Percentiles rank a stretch among this genome's conserved stretches.
These are phyloP conservation scores for Hippophae rhamnoides DNA, from an alignment of 306 rosid genomes.

Conservation along the genomic window DNA sequence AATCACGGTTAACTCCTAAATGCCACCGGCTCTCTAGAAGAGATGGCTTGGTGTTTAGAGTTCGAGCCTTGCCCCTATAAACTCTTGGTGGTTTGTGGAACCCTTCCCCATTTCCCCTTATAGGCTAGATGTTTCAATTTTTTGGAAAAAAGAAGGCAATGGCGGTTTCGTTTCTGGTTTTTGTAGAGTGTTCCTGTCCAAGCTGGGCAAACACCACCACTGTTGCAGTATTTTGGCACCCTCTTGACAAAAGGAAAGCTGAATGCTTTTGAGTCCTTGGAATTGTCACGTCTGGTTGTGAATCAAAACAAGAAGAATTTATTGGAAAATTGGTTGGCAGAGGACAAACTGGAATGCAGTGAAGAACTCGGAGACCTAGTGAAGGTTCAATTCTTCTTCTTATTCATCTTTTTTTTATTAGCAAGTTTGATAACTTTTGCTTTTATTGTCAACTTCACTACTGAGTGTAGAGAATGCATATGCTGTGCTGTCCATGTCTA, in stretches of 20 bases:
- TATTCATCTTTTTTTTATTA: constrained; percentile 19
- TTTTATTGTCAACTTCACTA: background rate
- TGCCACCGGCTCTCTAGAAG: too few relatives aligned
- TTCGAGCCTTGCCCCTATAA: too few relatives aligned
- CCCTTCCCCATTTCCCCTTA: too few relatives aligned
- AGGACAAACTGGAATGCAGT: constrained; percentile 98
- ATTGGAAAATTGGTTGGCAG: constrained; percentile 96
- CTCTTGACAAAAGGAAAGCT: constrained; percentile 89
- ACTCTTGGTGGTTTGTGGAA: too few relatives aligned
- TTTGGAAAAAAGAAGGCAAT: background rate
- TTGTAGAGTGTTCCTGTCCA: constrained; percentile 98
- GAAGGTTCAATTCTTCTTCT: constrained; percentile 41
- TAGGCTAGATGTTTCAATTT: too few relatives aligned
- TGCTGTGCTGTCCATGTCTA: background rate
- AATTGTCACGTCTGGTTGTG: constrained; percentile 90
- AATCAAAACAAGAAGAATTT: constrained; percentile 98
- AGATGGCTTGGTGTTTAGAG: too few relatives aligned
- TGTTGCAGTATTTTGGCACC: constrained; percentile 97
- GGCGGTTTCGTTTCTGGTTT: constrained; percentile 2
- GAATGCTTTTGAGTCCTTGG: constrained; percentile 91
- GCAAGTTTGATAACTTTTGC: background rate
- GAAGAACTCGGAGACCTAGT: constrained; percentile 99
- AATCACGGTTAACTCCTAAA: too few relatives aligned
- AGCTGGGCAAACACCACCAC: constrained; percentile 98
- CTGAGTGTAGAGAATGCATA: too few relatives aligned